phyloP scores from a whole-genome alignment of 2,329 filamentous ascomycete species.

The Clathrospora elynae region DNA sequence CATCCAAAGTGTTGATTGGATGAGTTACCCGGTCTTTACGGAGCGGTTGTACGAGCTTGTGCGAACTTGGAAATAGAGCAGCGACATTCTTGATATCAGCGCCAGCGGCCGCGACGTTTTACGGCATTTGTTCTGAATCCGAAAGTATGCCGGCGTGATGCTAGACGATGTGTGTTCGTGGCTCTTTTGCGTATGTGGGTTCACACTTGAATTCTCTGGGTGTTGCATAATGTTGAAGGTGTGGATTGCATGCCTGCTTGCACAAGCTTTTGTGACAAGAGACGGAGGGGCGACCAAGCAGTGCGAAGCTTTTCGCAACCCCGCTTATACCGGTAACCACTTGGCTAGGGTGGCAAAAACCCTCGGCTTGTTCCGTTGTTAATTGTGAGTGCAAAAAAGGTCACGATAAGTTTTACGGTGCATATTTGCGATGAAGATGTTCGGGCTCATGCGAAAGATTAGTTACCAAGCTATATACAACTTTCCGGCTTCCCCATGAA shows the following conservation, averaged over 20 bases:
- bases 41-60: too few relatives aligned
- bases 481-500: too few relatives aligned
- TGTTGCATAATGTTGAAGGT: not conserved
- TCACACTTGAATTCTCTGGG: not conserved
- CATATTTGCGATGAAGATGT: too few relatives aligned
- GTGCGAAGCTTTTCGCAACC: slow-evolving; percentile 7
- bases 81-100: slow-evolving; percentile 3
- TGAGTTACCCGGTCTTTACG: too few relatives aligned
- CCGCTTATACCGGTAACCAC: slow-evolving; percentile 1
- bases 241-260: not conserved
- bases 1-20: too few relatives aligned
- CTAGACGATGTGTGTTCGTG: not conserved
- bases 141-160: not conserved
- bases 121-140: slow-evolving; percentile 2
- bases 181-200: slow-evolving; percentile 1
- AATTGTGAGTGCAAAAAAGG: too few relatives aligned
- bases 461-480: too few relatives aligned
- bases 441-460: too few relatives aligned
- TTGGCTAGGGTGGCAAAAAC: slow-evolving; percentile 6
- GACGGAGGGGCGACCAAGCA: slow-evolving; percentile 5
- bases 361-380: too few relatives aligned
- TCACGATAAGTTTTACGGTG: too few relatives aligned
- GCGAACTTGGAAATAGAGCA: not conserved
- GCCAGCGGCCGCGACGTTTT: not conserved
- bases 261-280: slow-evolving; percentile 3